phyloP scores from a whole-genome alignment of 176 grass and related monocot species.

The Calamus simplicifolius region DNA sequence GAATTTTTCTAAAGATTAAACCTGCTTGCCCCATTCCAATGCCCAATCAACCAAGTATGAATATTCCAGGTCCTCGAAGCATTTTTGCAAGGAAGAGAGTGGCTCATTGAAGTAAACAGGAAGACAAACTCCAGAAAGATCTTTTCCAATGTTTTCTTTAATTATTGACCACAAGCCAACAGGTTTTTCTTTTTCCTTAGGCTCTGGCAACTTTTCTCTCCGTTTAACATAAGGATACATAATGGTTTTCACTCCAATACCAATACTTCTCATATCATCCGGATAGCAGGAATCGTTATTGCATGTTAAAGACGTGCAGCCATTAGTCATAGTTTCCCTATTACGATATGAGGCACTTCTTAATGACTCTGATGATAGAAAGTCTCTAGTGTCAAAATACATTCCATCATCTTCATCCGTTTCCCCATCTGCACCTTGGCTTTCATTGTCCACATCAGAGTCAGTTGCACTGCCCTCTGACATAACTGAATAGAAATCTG shows the following conservation, averaged over 20 bases:
- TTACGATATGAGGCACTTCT: constrained; percentile 74
- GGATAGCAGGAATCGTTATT: constrained; percentile 16
- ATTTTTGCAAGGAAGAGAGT: constrained; percentile 92
- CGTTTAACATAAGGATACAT: constrained; percentile 57
- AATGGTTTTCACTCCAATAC: constrained; percentile 25
- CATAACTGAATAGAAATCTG: constrained; percentile 98
- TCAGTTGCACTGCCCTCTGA: constrained; percentile 82
- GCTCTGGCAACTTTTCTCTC: constrained; percentile 77
- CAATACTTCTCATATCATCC: constrained; percentile 9
- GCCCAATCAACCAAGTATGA: constrained; percentile 81
- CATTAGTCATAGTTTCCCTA: constrained; percentile 48
- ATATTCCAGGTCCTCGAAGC: constrained; percentile 97
- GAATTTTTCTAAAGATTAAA: constrained; percentile 20
- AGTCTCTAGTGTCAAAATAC: constrained; percentile 90
- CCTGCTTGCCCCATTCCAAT: constrained; percentile 76
- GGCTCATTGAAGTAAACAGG: constrained; percentile 99
- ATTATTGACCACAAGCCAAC: constrained; percentile 98
- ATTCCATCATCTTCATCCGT: constrained; percentile 70
- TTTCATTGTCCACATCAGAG: constrained; percentile 81
- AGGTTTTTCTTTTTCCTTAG: constrained; percentile 88
- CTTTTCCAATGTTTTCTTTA: constrained; percentile 97
- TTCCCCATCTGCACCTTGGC: constrained; percentile 72
- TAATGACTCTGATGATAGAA: constrained; percentile 61
- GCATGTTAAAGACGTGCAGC: constrained; percentile 34
- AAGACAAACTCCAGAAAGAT: constrained; percentile 89